Evolutionary conservation across 1,284 basidiomycete species (phyloP), one percentile per base, ranked within the genome.

Genomic region (Cryptococcus hybrid): DNA sequence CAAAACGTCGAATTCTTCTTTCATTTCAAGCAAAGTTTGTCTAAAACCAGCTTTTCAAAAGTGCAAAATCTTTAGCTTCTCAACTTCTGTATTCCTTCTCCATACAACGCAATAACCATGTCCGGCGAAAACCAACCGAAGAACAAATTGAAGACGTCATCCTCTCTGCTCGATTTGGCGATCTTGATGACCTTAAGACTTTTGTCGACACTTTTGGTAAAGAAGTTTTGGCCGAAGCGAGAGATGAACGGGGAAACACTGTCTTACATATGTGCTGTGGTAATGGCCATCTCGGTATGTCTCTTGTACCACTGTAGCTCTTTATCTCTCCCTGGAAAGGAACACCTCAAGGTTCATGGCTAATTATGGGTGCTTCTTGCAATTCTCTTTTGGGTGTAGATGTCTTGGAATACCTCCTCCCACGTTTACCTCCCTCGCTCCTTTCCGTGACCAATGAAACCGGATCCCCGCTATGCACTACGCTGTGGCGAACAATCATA

Each of bases 121-220:
- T 53, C 60, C 40, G 35, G 46, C 7, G 39, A 38, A 44, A 59
- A 50, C 77, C 76, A 3, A 66, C 73, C 3, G 54, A 78, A 15
- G 88, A 90, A 51, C 87, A 92, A 51, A 76, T 82, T 47, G 85
- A 90, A 44, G 89, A 93, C 3, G 74, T 92, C 47, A 79, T 94
- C n/a, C 84, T 92, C 9, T 83, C 88, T 24, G 88, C 86, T 69
- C 84, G 92, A 71, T 94, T 90, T 73, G 91, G 91, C 46, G 91
- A 94, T 64, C 74, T 90, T 56, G 85, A 88, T 44, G 89, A 92
- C 63, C 81, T 92, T 18, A 80, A 84, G 47, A 78, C 78, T 2
- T 93, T 89, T 63, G 79, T 88, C 24, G 74, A 81, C 35, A 78
- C 80, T 47, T 88, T 85, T 71, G 86, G 88, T 3, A 59, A 77